Conservation (phyloP, 2,329 filamentous ascomycete species). For the Aureobasidium pullulans region DNA sequence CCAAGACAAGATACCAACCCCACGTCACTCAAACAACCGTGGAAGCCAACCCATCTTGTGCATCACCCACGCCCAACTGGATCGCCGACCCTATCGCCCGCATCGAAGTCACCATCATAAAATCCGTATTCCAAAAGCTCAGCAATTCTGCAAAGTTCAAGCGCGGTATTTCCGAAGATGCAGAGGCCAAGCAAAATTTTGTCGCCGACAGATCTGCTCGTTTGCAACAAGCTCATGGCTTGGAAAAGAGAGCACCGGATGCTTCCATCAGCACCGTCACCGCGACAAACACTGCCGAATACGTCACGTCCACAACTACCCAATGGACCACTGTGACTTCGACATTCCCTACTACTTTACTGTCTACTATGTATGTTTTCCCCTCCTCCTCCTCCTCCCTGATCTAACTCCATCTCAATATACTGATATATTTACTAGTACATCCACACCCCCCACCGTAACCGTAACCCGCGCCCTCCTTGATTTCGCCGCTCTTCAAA, state of each 20-base stretch:
- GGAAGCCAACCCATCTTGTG: neutral
- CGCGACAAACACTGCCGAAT: neutral
- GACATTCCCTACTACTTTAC: neutral
- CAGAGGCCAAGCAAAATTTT: neutral
- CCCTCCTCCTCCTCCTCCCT: neutral
- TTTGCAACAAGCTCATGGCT: neutral
- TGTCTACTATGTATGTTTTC: neutral
- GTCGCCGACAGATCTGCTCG: neutral
- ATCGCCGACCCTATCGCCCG: neutral
- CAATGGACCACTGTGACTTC: neutral
- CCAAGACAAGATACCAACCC: neutral
- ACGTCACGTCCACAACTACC: neutral
- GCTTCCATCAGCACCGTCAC: neutral
- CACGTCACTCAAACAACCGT: neutral
- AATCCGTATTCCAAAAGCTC: neutral
- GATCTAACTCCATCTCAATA: neutral
- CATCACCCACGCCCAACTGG: neutral
- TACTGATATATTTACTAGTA: neutral
- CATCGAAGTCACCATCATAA: neutral
- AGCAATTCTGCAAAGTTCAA: neutral
- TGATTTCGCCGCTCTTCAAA: neutral
- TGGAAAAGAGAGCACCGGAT: neutral
- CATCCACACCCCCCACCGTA: neutral
- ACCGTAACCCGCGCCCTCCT: slow-evolving; percentile 2
- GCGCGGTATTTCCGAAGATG: neutral